Evolutionary conservation across 352 stramenopile genomes (phyloP).

Genomic region (Aphanomyces euteiches): DNA sequence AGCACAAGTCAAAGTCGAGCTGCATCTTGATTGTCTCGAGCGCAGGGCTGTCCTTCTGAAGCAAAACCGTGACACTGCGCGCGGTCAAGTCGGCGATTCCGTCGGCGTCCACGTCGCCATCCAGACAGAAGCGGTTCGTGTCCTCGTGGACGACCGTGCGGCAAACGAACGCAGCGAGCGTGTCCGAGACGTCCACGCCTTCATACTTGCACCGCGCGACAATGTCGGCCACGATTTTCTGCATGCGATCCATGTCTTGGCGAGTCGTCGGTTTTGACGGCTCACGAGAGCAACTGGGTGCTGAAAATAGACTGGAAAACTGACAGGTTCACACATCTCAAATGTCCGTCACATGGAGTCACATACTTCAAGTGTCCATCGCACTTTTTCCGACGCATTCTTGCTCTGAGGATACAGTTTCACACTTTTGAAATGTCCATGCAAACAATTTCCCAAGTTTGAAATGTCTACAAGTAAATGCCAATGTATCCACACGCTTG

Average conservation of each 20-base stretch:
- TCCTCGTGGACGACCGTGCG: slow-evolving; percentile 39
- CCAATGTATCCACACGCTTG: too few relatives aligned
- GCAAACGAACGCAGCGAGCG: slow-evolving; percentile 81
- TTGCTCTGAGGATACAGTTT: too few relatives aligned
- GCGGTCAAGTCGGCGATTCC: slow-evolving; percentile 32
- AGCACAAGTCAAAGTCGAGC: slow-evolving; percentile 90
- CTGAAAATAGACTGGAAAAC: neutral
- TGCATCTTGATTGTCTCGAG: slow-evolving; percentile 95
- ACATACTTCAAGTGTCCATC: too few relatives aligned
- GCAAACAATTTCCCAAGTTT: too few relatives aligned
- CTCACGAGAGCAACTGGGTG: too few relatives aligned
- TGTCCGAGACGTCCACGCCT: slow-evolving; percentile 80
- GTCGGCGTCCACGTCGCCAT: slow-evolving; percentile 27
- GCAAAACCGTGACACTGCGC: slow-evolving; percentile 65
- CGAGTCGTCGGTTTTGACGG: too few relatives aligned
- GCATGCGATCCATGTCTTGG: slow-evolving; percentile 16
- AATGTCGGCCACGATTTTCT: slow-evolving; percentile 60
- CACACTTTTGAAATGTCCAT: too few relatives aligned
- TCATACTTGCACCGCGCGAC: slow-evolving; percentile 67
- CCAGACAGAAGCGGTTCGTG: slow-evolving; percentile 23
- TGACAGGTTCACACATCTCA: neutral
- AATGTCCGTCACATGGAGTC: too few relatives aligned
- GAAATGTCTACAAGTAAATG: too few relatives aligned
- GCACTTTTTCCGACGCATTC: too few relatives aligned
- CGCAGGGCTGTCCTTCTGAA: slow-evolving; percentile 70